These are phyloP conservation scores for Vitis hybrid DNA, from an alignment of 177 flowering plant genomes.

Conservation along the genomic window DNA sequence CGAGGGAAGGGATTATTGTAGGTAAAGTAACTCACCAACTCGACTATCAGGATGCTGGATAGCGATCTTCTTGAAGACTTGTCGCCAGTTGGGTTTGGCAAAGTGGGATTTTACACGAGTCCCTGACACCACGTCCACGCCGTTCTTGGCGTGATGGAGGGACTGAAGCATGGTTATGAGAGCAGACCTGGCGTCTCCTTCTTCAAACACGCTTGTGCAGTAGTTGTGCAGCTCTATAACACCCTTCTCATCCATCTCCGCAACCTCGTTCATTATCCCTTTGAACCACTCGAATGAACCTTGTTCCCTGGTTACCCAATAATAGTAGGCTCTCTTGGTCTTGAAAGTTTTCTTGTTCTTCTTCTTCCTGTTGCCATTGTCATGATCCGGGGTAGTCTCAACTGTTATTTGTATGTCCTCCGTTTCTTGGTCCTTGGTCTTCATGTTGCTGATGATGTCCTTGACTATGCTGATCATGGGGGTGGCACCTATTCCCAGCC, in stretches of 20 bases:
- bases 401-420: neutral
- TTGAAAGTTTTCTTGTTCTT: constrained; percentile 29
- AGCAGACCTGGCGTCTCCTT: constrained; percentile 77
- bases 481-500: constrained; percentile 78
- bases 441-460: constrained; percentile 69
- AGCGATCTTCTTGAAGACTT: constrained; percentile 65
- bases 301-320: constrained; percentile 81
- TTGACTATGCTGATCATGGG: constrained; percentile 79
- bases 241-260: constrained; percentile 50
- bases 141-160: constrained; percentile 64
- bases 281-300: constrained; percentile 82
- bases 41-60: constrained; percentile 46
- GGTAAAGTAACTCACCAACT: constrained; percentile 45
- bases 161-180: constrained; percentile 76
- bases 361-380: constrained; percentile 1
- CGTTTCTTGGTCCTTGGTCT: constrained; percentile 25
- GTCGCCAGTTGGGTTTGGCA: constrained; percentile 76
- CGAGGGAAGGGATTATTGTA: neutral
- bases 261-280: constrained; percentile 78
- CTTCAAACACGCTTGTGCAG: constrained; percentile 83
- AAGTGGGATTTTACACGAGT: constrained; percentile 78
- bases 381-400: neutral
- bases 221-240: constrained; percentile 75
- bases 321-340: constrained; percentile 65
- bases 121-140: constrained; percentile 72